phyloP scores from a whole-genome alignment of 2,329 filamentous ascomycete species.

The Coleophoma crateriformis region DNA sequence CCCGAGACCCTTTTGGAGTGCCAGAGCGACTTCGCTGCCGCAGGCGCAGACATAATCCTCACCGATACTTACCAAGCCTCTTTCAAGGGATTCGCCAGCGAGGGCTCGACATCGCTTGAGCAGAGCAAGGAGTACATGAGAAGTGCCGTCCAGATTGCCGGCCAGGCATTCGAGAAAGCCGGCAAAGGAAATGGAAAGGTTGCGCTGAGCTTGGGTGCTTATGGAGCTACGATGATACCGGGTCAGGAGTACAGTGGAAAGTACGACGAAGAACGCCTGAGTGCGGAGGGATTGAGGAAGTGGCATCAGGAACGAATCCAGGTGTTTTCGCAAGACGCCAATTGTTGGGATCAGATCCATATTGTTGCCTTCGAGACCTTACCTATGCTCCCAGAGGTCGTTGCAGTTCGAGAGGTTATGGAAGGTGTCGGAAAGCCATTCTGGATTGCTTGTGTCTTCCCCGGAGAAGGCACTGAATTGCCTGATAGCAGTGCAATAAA shows the following conservation, averaged over 20 bases:
- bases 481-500: conserved; percentile 49
- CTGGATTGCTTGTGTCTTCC: conserved; percentile 62
- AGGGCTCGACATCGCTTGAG: conserved; percentile 12
- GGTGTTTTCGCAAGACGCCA: conserved; percentile 35
- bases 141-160: conserved; percentile 30
- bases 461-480: conserved; percentile 43
- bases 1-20: conserved; percentile 17
- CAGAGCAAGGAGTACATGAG: conserved; percentile 38
- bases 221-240: conserved; percentile 62
- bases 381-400: conserved; percentile 56
- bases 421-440: conserved; percentile 16
- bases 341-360: conserved; percentile 31
- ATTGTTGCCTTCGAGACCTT: conserved; percentile 63
- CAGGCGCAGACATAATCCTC: conserved; percentile 57
- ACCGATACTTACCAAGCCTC: conserved; percentile 66
- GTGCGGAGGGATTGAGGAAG: conserved; percentile 35
- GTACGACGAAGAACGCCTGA: conserved; percentile 47
- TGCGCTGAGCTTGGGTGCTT: conserved; percentile 59
- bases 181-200: conserved; percentile 28
- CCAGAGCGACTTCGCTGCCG: conserved; percentile 28
- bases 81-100: conserved; percentile 41
- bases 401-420: conserved; percentile 44
- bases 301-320: conserved; percentile 54
- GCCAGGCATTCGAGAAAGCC: conserved; percentile 28
- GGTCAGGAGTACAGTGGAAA: conserved; percentile 59